phyloP scores from a whole-genome alignment of 1,139 yeast species.

The Entelexis paramagnoliae region DNA sequence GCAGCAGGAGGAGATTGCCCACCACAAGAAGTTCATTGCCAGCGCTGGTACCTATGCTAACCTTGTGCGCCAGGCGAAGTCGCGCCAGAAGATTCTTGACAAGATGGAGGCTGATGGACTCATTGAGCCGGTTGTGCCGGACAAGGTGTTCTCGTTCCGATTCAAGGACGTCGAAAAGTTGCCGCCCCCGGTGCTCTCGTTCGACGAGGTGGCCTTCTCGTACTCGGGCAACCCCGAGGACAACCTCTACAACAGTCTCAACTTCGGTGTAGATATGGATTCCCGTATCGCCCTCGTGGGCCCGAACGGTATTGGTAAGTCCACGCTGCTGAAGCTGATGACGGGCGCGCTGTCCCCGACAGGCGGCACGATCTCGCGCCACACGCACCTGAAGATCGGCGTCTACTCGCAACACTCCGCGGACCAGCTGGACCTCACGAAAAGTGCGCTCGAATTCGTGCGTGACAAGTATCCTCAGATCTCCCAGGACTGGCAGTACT shows the following conservation, averaged over 20 bases:
- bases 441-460: conserved; percentile 90
- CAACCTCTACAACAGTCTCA: conserved; percentile 78
- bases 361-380: conserved; percentile 90
- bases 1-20: conserved; percentile 98
- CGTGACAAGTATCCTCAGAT: conserved; percentile 82
- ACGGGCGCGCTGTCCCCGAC: conserved; percentile 88
- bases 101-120: conserved; percentile 99
- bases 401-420: conserved; percentile 99
- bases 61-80: conserved; percentile 96
- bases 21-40: conserved; percentile 96
- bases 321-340: conserved; percentile 90
- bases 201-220: conserved; percentile 87
- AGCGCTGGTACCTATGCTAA: conserved; percentile 99
- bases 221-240: conserved; percentile 82
- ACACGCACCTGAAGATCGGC: conserved; percentile 95
- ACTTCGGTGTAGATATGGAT: conserved; percentile 99
- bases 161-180: conserved; percentile 94
- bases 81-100: conserved; percentile 97
- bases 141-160: conserved; percentile 83
- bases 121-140: conserved; percentile 85
- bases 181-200: conserved; percentile 97
- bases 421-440: conserved; percentile 91
- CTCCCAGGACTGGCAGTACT: conserved; percentile 96
- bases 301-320: conserved; percentile 98
- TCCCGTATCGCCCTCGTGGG: conserved; percentile 97